phyloP scores from a whole-genome alignment of 2,329 filamentous ascomycete species.

The Arachnopeziza araneosa region DNA sequence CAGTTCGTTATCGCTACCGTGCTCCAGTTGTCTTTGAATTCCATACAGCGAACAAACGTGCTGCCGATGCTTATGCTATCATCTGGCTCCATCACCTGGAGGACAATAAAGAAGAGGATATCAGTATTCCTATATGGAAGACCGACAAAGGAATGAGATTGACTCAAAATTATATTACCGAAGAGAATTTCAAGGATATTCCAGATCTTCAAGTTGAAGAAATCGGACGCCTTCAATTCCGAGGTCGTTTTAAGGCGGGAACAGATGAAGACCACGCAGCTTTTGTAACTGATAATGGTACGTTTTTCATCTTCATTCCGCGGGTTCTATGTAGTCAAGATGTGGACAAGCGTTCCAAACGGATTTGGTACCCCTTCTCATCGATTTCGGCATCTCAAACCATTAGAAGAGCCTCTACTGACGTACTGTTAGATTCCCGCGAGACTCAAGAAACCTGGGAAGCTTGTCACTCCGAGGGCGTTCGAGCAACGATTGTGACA shows the following conservation, averaged over 20 bases:
- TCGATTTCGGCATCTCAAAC: too few relatives aligned
- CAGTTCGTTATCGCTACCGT: slow-evolving; percentile 85
- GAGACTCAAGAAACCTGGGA: slow-evolving; percentile 97
- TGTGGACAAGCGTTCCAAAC: too few relatives aligned
- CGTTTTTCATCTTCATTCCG: neutral
- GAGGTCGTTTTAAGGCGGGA: slow-evolving; percentile 78
- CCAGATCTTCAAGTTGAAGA: slow-evolving; percentile 74
- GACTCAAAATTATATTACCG: slow-evolving; percentile 88
- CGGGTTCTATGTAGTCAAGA: neutral
- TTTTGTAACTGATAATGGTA: slow-evolving; percentile 74
- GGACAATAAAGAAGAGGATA: slow-evolving; percentile 70
- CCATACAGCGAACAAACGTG: slow-evolving; percentile 61
- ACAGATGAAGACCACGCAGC: slow-evolving; percentile 80
- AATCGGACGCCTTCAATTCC: slow-evolving; percentile 76
- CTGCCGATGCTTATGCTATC: slow-evolving; percentile 68
- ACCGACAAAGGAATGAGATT: slow-evolving; percentile 70
- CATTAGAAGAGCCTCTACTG: neutral
- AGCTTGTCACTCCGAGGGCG: slow-evolving; percentile 81
- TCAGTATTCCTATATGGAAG: slow-evolving; percentile 88
- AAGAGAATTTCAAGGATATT: slow-evolving; percentile 63
- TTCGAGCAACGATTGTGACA: slow-evolving; percentile 64
- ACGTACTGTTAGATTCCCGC: slow-evolving; percentile 49
- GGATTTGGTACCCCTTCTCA: too few relatives aligned
- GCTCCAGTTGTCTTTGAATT: slow-evolving; percentile 89
- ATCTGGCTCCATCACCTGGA: slow-evolving; percentile 82